Evolutionary conservation across 2,329 filamentous ascomycete genomes (phyloP).

Genomic region (Colletotrichum sp.): DNA sequence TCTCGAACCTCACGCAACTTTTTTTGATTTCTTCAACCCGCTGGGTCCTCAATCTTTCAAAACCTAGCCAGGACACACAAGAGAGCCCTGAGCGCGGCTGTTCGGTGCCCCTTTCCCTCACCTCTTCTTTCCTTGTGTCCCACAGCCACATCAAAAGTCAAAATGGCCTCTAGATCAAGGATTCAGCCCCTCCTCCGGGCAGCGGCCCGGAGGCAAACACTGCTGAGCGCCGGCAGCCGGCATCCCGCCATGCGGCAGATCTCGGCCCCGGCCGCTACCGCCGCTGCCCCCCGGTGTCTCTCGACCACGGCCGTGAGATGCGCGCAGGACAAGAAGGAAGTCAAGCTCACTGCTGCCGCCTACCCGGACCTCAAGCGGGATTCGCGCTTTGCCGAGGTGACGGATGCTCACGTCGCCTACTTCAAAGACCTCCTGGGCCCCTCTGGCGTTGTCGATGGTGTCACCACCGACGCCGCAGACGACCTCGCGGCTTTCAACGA

Average conservation of each 20-base stretch:
- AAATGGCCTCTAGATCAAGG: constrained; percentile 24
- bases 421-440: constrained; percentile 85
- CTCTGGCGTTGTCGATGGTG: constrained; percentile 83
- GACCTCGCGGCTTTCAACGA: constrained; percentile 93
- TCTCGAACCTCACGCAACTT: not conserved
- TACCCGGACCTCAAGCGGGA: constrained; percentile 87
- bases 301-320: constrained; percentile 14
- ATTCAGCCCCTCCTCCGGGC: constrained; percentile 22
- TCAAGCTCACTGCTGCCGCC: constrained; percentile 82
- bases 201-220: constrained; percentile 21
- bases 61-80: not conserved
- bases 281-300: constrained; percentile 1
- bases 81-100: not conserved
- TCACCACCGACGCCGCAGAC: constrained; percentile 73
- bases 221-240: constrained; percentile 10
- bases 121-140: not conserved
- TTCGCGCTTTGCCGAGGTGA: constrained; percentile 75
- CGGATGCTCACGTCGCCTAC: constrained; percentile 77
- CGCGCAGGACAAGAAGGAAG: constrained; percentile 15
- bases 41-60: not conserved
- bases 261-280: constrained; percentile 6
- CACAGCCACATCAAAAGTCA: not conserved
- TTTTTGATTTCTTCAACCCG: not conserved
- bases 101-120: not conserved
- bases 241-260: constrained; percentile 4